Percentiles rank a stretch among this genome's conserved stretches.
Evolutionary conservation across 306 rosid genomes (phyloP).

Genomic region (Vicia villosa): DNA sequence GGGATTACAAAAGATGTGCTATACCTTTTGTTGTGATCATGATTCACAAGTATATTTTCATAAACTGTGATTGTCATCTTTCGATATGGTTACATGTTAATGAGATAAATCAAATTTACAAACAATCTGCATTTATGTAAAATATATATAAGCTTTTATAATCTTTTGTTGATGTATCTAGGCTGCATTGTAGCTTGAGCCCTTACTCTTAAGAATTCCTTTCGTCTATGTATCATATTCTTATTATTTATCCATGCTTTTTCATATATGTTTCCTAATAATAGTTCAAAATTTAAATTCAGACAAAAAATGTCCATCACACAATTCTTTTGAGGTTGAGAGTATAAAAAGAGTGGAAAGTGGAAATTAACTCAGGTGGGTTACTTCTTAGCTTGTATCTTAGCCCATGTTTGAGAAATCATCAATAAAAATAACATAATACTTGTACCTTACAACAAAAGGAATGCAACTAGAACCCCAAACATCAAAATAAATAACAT

Average conservation of each 20-base stretch:
- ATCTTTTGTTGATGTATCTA: not conserved
- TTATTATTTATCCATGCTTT: not conserved
- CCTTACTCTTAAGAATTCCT: not conserved
- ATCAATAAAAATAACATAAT: too few relatives aligned
- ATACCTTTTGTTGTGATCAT: not conserved
- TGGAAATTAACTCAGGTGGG: conserved; percentile 1
- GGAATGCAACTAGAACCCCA: too few relatives aligned
- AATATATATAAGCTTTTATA: not conserved
- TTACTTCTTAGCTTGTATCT: conserved; percentile 17
- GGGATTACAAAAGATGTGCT: not conserved
- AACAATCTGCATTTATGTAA: not conserved
- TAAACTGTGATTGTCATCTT: not conserved
- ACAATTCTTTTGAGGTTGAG: not conserved
- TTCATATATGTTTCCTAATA: not conserved
- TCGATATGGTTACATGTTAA: not conserved
- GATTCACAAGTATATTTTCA: not conserved
- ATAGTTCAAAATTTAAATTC: conserved; percentile 24
- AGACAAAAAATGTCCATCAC: not conserved
- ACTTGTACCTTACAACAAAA: too few relatives aligned
- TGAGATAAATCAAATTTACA: not conserved
- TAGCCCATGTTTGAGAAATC: not conserved
- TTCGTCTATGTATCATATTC: not conserved
- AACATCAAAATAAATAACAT: too few relatives aligned
- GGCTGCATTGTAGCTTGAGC: not conserved
- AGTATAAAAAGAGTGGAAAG: not conserved